Base-by-base conservation (phyloP, 192 early-diverging fungal species). In the Dissophora ornata region DNA sequence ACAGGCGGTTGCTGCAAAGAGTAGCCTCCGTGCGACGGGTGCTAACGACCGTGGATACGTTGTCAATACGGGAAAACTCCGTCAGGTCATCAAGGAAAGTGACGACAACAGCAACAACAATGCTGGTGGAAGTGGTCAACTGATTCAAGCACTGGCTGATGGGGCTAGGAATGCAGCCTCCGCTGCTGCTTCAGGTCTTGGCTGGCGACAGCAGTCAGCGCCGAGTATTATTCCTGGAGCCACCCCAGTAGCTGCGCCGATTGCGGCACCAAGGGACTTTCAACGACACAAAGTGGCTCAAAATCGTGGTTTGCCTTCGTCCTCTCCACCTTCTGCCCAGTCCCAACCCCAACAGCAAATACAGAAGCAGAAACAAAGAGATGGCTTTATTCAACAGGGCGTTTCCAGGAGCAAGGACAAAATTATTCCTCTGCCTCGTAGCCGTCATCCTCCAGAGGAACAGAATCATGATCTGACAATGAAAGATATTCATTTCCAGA, bases 401-500 rank as follows among this genome's bases (percentile, higher is more conserved):
- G n/a, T n/a, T n/a, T n/a, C 33, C 18, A 30, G 18, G 22, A 56
- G 32, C 40, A 56, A 28, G 2, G 40, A 25, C 11, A 51, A 45
- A 22, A 22, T 26, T 15, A 16, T 6, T 21, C 25, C 28, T 13
- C 32, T 18, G 18, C 25, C 26, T 28, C 33, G 45, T 7, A 47
- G 29, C 56, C 26, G 51, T 30, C 42, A 18, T 6, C 48, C 24
- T 25, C 49, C 57, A 29, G 38, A 19, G 18, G 71, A 75, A 8
- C 64, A 61, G 47, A 13, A 3, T 18, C 73, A 77, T 26, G 73
- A 77, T 40, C 30, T 77, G 32, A 77, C 73, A 4, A 77, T 77
- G 73, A 77, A 62, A 33, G 73, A 77, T 36, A 77, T 77, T 53
- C 26, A 77, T 29, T 77, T 77, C 41, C 73, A 77, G 45, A 77